Evolutionary conservation across 768 basidiomycete genomes (phyloP), one percentile per base, ranked within the genome.

Genomic region (Mycena crocata): DNA sequence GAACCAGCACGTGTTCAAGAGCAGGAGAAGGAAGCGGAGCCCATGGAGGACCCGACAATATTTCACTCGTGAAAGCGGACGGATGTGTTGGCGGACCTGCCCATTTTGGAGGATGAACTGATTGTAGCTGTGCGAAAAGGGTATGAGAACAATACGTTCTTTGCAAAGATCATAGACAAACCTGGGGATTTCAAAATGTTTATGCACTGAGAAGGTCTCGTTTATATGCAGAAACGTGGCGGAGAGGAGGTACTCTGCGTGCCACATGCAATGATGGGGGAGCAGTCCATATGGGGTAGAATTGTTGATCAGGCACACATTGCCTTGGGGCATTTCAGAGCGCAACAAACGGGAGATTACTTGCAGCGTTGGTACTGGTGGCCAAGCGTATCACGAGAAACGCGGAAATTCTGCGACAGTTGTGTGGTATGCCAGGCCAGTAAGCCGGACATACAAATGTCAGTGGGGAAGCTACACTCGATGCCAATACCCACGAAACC

Each of bases 401-500:
- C 26, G 8, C 45, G 26, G 7, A 24, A 46, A 6, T 46, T 70
- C 26, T 24, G 19, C 15, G 8, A 28, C 8, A 46, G 45, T 24
- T 46, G 45, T 24, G 45, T 5, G 3, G 21, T 21, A 24, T 46
- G 45, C 45, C n/a, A 46, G 15, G 26, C 45, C 7, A 15, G 9
- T 24, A 46, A 46, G 15, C 23, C n/a, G 13, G 26, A 10, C 23
- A 46, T 24, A 24, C 45, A 14, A 7, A 4, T 7, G 5, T 24
- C 45, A 7, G 45, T 24, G 21, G 45, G 45, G 23, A 46, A 46
- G n/a, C 15, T 46, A 9, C 45, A 46, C 21, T 28, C 45, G 6
- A 21, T 46, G 6, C 45, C 45, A 15, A 46, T 46, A 12, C 45
- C 45, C 12, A 28, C n/a, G 6, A 73, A 17, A 71, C 73, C 1